Conservation (phyloP, 768 basidiomycete genomes). For the Lyophyllum decastes region DNA sequence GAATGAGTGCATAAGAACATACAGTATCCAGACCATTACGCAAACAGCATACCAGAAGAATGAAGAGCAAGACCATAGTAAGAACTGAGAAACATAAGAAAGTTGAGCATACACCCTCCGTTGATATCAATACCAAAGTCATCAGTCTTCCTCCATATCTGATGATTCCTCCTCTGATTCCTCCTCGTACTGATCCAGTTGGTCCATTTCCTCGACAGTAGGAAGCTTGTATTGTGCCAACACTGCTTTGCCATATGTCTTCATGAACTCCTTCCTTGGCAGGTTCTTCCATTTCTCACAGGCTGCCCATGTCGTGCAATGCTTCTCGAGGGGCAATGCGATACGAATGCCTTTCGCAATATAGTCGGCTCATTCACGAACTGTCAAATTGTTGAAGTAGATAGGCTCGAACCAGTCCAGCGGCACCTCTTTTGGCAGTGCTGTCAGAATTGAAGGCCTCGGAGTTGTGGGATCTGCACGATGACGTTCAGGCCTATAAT, state of each 20-base stretch:
- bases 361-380: conserved; percentile 14
- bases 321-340: conserved; percentile 15
- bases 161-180: not conserved
- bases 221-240: conserved; percentile 20
- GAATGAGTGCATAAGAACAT: too few relatives aligned
- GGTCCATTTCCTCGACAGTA: conserved; percentile 18
- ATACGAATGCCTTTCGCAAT: conserved; percentile 6
- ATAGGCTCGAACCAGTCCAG: conserved; percentile 26
- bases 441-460: conserved; percentile 1
- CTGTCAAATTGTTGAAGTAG: conserved; percentile 21
- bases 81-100: too few relatives aligned
- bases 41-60: too few relatives aligned
- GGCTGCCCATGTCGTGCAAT: conserved; percentile 1
- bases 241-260: conserved; percentile 21
- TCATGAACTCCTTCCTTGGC: conserved; percentile 18
- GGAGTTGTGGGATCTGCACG: conserved; percentile 5
- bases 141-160: not conserved
- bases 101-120: too few relatives aligned
- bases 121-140: not conserved
- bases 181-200: conserved; percentile 8
- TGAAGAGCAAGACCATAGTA: too few relatives aligned
- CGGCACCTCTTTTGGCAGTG: conserved; percentile 13
- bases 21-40: too few relatives aligned
- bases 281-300: conserved; percentile 19
- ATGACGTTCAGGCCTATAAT: conserved; percentile 1